Percentiles rank a stretch among this genome's conserved stretches.
phyloP scores from a whole-genome alignment of 345 rosid genomes.

The Laguncularia racemosa region DNA sequence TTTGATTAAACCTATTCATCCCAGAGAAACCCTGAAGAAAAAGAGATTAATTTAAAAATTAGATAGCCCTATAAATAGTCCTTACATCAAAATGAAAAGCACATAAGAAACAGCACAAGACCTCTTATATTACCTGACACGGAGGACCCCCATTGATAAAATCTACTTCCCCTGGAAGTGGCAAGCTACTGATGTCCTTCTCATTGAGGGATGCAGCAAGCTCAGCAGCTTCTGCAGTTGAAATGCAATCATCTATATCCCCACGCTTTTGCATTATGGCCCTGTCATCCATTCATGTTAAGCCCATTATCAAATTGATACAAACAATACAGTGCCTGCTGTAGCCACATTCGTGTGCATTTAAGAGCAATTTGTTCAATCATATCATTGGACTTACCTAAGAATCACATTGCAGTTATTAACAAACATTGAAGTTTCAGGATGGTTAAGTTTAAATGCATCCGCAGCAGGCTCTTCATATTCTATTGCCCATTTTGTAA shows the following conservation, averaged over 20 bases:
- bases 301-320: constrained; percentile 9
- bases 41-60: neutral
- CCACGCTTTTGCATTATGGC: constrained; percentile 77
- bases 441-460: constrained; percentile 72
- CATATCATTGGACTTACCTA: constrained; percentile 17
- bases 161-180: constrained; percentile 67
- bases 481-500: constrained; percentile 86
- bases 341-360: too few relatives aligned
- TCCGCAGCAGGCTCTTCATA: constrained; percentile 89
- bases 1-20: constrained; percentile 69
- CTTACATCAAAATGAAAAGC: neutral
- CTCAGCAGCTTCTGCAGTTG: constrained; percentile 66
- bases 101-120: neutral
- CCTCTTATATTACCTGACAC: constrained; percentile 50
- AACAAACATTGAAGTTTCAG: constrained; percentile 53
- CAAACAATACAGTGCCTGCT: too few relatives aligned
- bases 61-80: neutral
- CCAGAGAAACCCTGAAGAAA: constrained; percentile 80
- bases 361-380: neutral
- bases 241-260: constrained; percentile 71
- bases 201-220: constrained; percentile 32
- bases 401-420: constrained; percentile 88
- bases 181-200: constrained; percentile 29
- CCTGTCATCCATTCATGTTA: constrained; percentile 22
- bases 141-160: constrained; percentile 98